Percentiles rank a stretch among this genome's conserved stretches.
Evolutionary conservation across 1,284 basidiomycete species (phyloP).

Genomic region (Ustilago curta): DNA sequence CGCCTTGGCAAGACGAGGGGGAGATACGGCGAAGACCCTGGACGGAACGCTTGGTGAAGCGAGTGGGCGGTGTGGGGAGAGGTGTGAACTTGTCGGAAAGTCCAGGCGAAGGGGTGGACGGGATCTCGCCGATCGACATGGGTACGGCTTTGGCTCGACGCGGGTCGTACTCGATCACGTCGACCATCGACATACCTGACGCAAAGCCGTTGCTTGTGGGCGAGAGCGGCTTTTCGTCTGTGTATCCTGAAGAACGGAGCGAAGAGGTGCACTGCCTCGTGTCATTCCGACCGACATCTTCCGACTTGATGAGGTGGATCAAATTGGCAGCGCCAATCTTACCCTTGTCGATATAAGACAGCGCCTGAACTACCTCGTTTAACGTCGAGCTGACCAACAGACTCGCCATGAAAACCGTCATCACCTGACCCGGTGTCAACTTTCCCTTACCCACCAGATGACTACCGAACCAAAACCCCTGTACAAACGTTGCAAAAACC

Average conservation of each 20-base stretch:
- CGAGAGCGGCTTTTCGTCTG: constrained; percentile 15
- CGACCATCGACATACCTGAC: constrained; percentile 4
- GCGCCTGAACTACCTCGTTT: constrained; percentile 84
- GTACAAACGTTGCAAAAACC: constrained; percentile 91
- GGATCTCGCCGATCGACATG: constrained; percentile 52
- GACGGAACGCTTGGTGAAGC: constrained; percentile 10
- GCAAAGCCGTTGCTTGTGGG: background rate
- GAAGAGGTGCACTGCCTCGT: constrained; percentile 2
- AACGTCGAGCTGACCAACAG: constrained; percentile 87
- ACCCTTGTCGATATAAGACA: constrained; percentile 84
- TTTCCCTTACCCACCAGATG: constrained; percentile 82
- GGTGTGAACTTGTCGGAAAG: constrained; percentile 22
- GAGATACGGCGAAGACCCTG: constrained; percentile 49
- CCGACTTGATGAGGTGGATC: constrained; percentile 74
- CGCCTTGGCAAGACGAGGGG: constrained; percentile 73
- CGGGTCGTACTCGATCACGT: constrained; percentile 33
- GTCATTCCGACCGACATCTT: background rate
- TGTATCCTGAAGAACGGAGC: constrained; percentile 18
- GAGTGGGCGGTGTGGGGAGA: background rate
- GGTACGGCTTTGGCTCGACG: constrained; percentile 40
- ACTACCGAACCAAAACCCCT: constrained; percentile 95
- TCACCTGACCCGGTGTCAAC: constrained; percentile 80
- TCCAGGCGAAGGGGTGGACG: constrained; percentile 20
- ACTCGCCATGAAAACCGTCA: constrained; percentile 97
- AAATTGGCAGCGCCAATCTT: constrained; percentile 84